phyloP scores from a whole-genome alignment of 768 basidiomycete species.

The Lactarius hengduanensis region DNA sequence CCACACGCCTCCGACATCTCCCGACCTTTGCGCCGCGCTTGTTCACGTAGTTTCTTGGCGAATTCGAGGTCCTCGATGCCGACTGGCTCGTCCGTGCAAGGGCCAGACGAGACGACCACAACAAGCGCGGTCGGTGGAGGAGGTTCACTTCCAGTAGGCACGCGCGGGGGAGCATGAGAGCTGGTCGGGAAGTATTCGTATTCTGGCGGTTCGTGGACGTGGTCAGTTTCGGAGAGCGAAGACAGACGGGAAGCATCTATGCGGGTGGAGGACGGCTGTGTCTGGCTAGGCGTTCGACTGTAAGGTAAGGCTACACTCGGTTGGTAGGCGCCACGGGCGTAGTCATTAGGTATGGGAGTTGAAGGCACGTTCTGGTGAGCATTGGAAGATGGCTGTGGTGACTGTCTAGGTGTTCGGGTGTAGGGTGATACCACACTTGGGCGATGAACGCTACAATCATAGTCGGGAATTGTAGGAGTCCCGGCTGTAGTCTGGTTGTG shows the following conservation, averaged over 20 bases:
- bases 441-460: neutral
- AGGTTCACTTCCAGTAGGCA: neutral
- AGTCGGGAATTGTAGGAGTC: neutral
- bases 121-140: neutral
- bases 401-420: neutral
- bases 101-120: neutral
- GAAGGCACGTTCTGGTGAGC: no score
- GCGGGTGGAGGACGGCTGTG: neutral
- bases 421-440: neutral
- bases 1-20: neutral
- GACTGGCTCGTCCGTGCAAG: neutral
- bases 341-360: no score
- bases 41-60: conserved; percentile 5
- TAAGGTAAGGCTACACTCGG: neutral
- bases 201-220: neutral
- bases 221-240: neutral
- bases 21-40: neutral
- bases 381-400: no score
- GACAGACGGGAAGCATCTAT: neutral
- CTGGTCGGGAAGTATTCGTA: neutral
- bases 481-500: neutral
- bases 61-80: neutral
- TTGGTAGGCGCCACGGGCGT: no score
- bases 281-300: neutral
- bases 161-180: neutral